phyloP scores from a whole-genome alignment of 129 eudicot genomes.

The Calendula officinalis region DNA sequence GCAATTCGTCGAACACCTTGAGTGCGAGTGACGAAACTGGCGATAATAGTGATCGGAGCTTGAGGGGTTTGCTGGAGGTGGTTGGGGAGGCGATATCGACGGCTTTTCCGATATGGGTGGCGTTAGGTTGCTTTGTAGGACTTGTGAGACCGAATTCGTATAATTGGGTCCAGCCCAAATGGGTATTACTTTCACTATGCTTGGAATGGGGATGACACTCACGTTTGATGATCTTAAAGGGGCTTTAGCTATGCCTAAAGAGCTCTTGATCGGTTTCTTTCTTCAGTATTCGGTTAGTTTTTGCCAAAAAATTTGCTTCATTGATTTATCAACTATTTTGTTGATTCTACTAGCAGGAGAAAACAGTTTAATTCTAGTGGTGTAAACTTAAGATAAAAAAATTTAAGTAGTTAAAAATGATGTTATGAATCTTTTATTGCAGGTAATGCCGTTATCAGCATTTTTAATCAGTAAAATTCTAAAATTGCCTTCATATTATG shows the following conservation, averaged over 20 bases:
- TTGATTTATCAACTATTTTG: background rate
- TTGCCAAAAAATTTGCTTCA: background rate
- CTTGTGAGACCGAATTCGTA: slow-evolving; percentile 54
- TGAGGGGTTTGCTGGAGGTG: slow-evolving; percentile 48
- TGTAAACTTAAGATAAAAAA: background rate
- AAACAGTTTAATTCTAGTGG: slow-evolving; percentile 1
- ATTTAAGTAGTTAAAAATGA: background rate
- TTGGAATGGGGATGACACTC: slow-evolving; percentile 98
- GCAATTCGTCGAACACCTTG: slow-evolving; percentile 72
- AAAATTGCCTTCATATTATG: slow-evolving; percentile 81
- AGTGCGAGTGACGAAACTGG: slow-evolving; percentile 29
- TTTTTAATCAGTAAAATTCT: slow-evolving; percentile 67
- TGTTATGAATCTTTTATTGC: slow-evolving; percentile 21
- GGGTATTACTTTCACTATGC: slow-evolving; percentile 85
- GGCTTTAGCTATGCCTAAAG: slow-evolving; percentile 92
- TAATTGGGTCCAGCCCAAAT: slow-evolving; percentile 70
- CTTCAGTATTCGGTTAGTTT: slow-evolving; percentile 80
- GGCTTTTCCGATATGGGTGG: slow-evolving; percentile 93
- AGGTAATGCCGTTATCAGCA: slow-evolving; percentile 95
- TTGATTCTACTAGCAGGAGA: no score
- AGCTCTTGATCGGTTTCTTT: slow-evolving; percentile 60
- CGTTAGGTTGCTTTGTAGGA: slow-evolving; percentile 85
- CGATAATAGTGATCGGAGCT: slow-evolving; percentile 18
- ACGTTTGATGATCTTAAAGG: slow-evolving; percentile 82
- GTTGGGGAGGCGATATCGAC: slow-evolving; percentile 66